Percentiles rank a stretch among this genome's conserved stretches.
Evolutionary conservation across 495 filamentous ascomycete genomes (phyloP).

Genomic region (Diplogelasinospora grovesii): DNA sequence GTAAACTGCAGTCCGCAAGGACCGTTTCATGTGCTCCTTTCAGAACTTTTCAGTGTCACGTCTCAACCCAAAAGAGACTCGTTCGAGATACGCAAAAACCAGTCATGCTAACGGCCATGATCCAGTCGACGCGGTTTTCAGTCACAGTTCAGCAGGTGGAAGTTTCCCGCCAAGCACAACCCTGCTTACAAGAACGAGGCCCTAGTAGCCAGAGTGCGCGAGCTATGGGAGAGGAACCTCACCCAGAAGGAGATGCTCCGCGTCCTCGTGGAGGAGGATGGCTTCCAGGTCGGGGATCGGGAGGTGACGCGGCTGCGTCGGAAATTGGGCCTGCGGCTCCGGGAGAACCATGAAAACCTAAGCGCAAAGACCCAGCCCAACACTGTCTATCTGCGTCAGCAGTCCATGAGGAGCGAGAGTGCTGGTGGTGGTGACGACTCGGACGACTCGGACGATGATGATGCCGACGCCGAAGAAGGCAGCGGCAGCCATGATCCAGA

Average conservation of each 20-base stretch:
- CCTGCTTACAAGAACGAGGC: constrained; percentile 59
- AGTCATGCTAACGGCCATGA: too few species aligned
- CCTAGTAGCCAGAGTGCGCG: constrained; percentile 59
- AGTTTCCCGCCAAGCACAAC: constrained; percentile 66
- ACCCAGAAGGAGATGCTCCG: constrained; percentile 65
- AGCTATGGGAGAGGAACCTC: constrained; percentile 71
- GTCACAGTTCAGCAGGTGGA: constrained; percentile 69
- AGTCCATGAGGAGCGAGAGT: not conserved
- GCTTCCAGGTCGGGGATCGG: constrained; percentile 62
- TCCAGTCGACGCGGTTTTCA: constrained; percentile 69
- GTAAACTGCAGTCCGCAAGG: too few species aligned
- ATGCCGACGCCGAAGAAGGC: not conserved
- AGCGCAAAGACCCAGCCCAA: not conserved
- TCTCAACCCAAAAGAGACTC: too few species aligned
- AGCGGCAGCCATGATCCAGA: not conserved
- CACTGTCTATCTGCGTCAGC: not conserved
- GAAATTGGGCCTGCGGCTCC: constrained; percentile 57
- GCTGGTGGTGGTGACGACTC: constrained; percentile 1
- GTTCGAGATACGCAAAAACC: too few species aligned
- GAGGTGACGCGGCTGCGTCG: constrained; percentile 60
- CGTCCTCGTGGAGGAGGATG: constrained; percentile 59
- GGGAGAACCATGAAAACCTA: constrained; percentile 52
- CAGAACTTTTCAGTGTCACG: too few species aligned
- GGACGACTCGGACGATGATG: constrained; percentile 22
- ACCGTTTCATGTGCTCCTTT: too few species aligned